Conservation (phyloP, 1,284 basidiomycete genomes). For the Apiotrichum domesticum region DNA sequence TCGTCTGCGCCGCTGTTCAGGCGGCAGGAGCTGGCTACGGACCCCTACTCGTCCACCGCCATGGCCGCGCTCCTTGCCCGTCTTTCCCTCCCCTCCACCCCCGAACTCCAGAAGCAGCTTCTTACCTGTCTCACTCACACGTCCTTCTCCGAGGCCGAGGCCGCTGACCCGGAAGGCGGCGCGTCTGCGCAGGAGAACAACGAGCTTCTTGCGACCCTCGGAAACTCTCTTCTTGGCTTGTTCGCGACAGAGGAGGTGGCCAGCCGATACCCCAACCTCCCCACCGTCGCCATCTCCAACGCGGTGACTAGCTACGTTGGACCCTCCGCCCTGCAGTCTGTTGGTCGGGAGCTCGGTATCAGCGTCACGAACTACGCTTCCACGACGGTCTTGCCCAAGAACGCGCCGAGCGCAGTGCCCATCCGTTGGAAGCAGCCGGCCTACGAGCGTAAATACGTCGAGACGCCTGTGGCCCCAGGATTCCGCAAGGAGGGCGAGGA, state of each 20-base stretch:
- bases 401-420: conserved; percentile 22
- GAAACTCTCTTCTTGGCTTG: conserved; percentile 85
- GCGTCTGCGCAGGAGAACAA: conserved; percentile 54
- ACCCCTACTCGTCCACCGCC: conserved; percentile 23
- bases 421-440: conserved; percentile 55
- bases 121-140: conserved; percentile 59
- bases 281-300: conserved; percentile 80
- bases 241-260: conserved; percentile 83
- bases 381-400: conserved; percentile 9
- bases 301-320: conserved; percentile 89
- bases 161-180: not conserved
- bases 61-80: conserved; percentile 40
- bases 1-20: conserved; percentile 4
- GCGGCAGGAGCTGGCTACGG: conserved; percentile 1
- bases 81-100: conserved; percentile 31
- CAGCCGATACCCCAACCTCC: conserved; percentile 80
- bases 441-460: conserved; percentile 26
- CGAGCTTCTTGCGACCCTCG: conserved; percentile 69
- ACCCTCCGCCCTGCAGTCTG: conserved; percentile 68
- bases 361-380: conserved; percentile 21
- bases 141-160: conserved; percentile 54
- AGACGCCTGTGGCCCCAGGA: conserved; percentile 24
- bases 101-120: conserved; percentile 28
- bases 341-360: conserved; percentile 68
- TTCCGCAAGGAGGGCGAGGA: conserved; percentile 16